Evolutionary conservation across 176 grass and related monocot genomes (phyloP), one percentile per base, ranked within the genome.

Genomic region (Musa itinerans): DNA sequence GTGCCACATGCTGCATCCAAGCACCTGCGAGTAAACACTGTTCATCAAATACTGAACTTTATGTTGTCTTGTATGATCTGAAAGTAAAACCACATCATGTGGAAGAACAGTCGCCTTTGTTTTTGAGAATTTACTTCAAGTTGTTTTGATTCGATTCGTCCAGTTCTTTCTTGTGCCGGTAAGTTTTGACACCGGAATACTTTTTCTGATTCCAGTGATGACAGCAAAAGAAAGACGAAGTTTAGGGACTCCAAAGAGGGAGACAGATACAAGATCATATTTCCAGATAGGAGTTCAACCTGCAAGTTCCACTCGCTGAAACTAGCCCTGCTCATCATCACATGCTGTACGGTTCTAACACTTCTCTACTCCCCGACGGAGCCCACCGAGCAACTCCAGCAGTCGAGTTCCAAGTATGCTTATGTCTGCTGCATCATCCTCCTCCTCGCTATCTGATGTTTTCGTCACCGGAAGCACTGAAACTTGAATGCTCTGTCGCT

Each of bases 291-390:
- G 76, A 83, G 78, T 69, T 87, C 87, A 0, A 86, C 77, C 20
- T 92, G 87, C 89, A 96, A 90, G 76, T 96, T 96, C 69, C 83
- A 86, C 20, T 89, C 89, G 1, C 81, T 96, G 65, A 86, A 92
- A 73, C 79, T 96, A 65, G 64, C 89, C 69, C 83, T 96, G 17
- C 88, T 96, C 61, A 84, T 89, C 16, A 89, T 96, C 68, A 92
- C 92, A 69, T 96, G 87, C 52, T 89, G 85, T 25, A 84, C 92
- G 53, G 83, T 96, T 78, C 43, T 96, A 53, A 96, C 92, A 1
- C 82, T 96, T 49, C 50, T 96, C 58, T 92, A 89, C 82, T 89
- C 89, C 10, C 92, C 92, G 2, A 81, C 86, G 17, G 85, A 88
- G 12, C 85, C 89, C 56, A 72, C 69, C n/a, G 89, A 96, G 76